Percentiles rank a stretch among this genome's conserved stretches.
Conservation (phyloP, 2,329 filamentous ascomycete species). For the Epichloe bromicola region DNA sequence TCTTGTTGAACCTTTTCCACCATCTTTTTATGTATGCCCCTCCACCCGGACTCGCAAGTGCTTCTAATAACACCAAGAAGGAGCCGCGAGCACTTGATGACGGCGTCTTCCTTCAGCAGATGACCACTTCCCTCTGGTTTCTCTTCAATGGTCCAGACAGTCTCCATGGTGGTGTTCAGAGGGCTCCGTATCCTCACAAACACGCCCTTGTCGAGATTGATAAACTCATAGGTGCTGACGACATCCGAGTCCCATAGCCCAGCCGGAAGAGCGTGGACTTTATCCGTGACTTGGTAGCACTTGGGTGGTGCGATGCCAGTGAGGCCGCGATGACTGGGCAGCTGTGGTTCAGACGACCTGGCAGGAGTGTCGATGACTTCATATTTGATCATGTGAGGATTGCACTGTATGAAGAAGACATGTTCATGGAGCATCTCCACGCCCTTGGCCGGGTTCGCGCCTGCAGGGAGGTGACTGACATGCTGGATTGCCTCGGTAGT, state of each 20-base stretch:
- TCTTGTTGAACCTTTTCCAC: slow-evolving; percentile 17
- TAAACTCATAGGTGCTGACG: slow-evolving; percentile 41
- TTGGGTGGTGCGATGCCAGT: slow-evolving; percentile 16
- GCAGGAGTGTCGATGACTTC: slow-evolving; percentile 20
- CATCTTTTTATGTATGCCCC: slow-evolving; percentile 37
- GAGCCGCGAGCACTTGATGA: slow-evolving; percentile 37
- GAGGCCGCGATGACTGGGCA: slow-evolving; percentile 16
- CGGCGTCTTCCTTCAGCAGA: slow-evolving; percentile 35
- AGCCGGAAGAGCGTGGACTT: slow-evolving; percentile 38
- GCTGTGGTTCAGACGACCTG: slow-evolving; percentile 13
- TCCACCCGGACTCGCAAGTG: slow-evolving; percentile 38
- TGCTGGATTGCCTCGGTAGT: slow-evolving; percentile 30
- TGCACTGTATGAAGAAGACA: slow-evolving; percentile 36
- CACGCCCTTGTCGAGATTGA: slow-evolving; percentile 33
- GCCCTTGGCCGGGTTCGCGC: slow-evolving; percentile 21
- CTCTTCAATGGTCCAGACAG: slow-evolving; percentile 31
- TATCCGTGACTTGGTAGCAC: slow-evolving; percentile 35
- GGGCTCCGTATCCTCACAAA: slow-evolving; percentile 40
- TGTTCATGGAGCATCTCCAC: slow-evolving; percentile 37
- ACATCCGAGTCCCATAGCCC: slow-evolving; percentile 43
- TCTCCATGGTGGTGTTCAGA: slow-evolving; percentile 39
- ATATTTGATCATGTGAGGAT: slow-evolving; percentile 36
- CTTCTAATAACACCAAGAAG: slow-evolving; percentile 35
- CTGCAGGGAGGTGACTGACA: slow-evolving; percentile 27
- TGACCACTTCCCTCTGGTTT: slow-evolving; percentile 16